Conservation (phyloP, 176 grass and related monocot species). For the Aegilops speltoides region DNA sequence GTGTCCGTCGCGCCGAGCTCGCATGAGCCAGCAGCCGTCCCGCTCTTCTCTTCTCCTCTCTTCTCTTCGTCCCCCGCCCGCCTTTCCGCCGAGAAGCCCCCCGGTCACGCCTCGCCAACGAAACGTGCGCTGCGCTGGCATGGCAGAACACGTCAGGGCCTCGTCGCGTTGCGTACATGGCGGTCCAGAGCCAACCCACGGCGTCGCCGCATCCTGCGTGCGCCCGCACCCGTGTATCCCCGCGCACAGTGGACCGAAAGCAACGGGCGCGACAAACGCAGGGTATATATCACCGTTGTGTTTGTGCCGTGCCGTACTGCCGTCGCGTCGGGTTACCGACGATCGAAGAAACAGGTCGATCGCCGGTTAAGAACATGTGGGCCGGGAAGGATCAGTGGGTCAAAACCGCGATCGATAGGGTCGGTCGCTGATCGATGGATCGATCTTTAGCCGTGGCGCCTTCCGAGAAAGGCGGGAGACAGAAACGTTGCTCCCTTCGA, state of each 20-base stretch:
- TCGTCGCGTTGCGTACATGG: background rate
- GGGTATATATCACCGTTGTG: background rate
- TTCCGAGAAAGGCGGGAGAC: background rate
- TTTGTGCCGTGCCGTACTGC: background rate
- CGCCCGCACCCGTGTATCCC: slow-evolving; percentile 7
- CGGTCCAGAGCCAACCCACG: background rate
- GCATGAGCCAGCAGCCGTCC: background rate
- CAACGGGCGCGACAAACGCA: background rate
- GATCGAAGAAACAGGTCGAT: background rate
- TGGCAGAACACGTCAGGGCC: background rate
- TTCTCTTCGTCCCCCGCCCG: background rate
- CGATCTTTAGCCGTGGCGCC: background rate
- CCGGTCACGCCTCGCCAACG: background rate
- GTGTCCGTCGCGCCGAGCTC: background rate
- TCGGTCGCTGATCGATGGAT: background rate
- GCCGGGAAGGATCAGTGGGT: background rate
- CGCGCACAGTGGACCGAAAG: background rate
- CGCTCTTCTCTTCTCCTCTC: background rate
- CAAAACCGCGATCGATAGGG: background rate
- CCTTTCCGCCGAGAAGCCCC: background rate
- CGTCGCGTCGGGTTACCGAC: background rate
- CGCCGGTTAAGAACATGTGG: background rate
- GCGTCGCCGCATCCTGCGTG: background rate
- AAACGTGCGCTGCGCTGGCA: background rate
- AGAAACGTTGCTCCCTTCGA: background rate